Percentiles rank a stretch among this genome's conserved stretches.
phyloP scores from a whole-genome alignment of 2,329 filamentous ascomycete species.

The Diplodia seriata region DNA sequence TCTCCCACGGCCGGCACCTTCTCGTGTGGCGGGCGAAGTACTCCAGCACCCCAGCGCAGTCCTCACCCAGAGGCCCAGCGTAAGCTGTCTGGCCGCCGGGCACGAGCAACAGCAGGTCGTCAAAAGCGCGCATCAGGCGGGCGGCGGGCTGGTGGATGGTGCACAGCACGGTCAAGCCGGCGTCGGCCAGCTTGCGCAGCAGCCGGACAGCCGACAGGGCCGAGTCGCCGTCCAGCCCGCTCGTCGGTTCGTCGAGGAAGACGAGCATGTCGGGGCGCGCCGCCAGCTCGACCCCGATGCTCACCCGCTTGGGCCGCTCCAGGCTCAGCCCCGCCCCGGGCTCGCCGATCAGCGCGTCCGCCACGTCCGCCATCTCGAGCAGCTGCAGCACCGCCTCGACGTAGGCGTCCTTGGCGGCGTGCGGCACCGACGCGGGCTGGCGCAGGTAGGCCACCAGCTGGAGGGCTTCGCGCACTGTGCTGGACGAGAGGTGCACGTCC shows the following conservation, averaged over 20 bases:
- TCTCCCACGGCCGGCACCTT: slow-evolving; percentile 66
- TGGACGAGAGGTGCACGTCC: slow-evolving; percentile 72
- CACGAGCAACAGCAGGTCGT: slow-evolving; percentile 53
- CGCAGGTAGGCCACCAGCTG: slow-evolving; percentile 69
- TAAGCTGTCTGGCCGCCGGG: slow-evolving; percentile 47
- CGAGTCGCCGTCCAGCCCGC: slow-evolving; percentile 43
- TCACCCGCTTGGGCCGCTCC: slow-evolving; percentile 73
- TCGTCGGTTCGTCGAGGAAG: slow-evolving; percentile 64
- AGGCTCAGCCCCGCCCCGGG: slow-evolving; percentile 69
- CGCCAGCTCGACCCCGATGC: slow-evolving; percentile 75
- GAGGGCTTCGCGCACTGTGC: slow-evolving; percentile 71
- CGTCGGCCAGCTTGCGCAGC: slow-evolving; percentile 65
- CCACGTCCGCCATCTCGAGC: slow-evolving; percentile 71
- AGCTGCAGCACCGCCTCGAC: slow-evolving; percentile 71
- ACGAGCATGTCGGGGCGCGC: slow-evolving; percentile 69
- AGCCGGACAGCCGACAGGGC: slow-evolving; percentile 69
- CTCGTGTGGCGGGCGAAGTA: slow-evolving; percentile 70
- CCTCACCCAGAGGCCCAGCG: slow-evolving; percentile 55
- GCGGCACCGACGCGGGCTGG: slow-evolving; percentile 62
- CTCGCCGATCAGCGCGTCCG: slow-evolving; percentile 69
- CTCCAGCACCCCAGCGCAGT: slow-evolving; percentile 49
- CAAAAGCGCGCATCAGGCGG: slow-evolving; percentile 55
- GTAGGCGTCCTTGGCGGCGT: slow-evolving; percentile 65
- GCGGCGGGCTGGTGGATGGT: slow-evolving; percentile 57
- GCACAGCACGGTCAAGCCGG: slow-evolving; percentile 55